Evolutionary conservation across 2,329 filamentous ascomycete species (phyloP).

Genomic region (Fusarium avenaceum): DNA sequence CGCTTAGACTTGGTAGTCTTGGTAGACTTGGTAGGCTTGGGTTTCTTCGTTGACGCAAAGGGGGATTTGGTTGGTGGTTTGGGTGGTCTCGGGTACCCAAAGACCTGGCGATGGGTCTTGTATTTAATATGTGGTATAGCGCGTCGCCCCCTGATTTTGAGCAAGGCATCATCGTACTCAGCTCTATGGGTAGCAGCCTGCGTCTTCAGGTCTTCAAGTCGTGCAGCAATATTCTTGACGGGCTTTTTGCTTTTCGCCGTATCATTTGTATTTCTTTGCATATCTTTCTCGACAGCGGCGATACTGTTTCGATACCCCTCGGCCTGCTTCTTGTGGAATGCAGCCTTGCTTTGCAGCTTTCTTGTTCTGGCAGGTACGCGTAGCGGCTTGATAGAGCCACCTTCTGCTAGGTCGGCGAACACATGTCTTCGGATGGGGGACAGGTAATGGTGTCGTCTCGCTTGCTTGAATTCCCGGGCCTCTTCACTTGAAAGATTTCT

Average conservation of each 20-base stretch:
- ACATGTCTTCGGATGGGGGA: slow-evolving; percentile 48
- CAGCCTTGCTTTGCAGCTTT: slow-evolving; percentile 48
- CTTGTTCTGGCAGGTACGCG: slow-evolving; percentile 42
- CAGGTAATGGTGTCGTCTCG: slow-evolving; percentile 51
- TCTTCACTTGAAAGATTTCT: slow-evolving; percentile 53
- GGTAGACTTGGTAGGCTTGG: background rate
- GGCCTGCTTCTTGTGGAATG: slow-evolving; percentile 51
- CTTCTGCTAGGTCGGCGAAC: slow-evolving; percentile 38
- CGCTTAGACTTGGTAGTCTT: background rate
- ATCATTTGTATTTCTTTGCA: background rate
- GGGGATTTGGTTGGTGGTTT: slow-evolving; percentile 37
- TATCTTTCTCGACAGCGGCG: slow-evolving; percentile 33
- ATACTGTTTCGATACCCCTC: slow-evolving; percentile 49
- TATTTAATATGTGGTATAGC: slow-evolving; percentile 50
- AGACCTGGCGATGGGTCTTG: slow-evolving; percentile 49
- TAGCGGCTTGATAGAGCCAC: slow-evolving; percentile 33
- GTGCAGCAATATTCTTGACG: slow-evolving; percentile 20
- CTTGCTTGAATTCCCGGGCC: slow-evolving; percentile 53
- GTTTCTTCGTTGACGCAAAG: slow-evolving; percentile 10
- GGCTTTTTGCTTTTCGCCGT: background rate
- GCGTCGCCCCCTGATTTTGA: slow-evolving; percentile 47
- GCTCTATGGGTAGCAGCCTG: slow-evolving; percentile 47
- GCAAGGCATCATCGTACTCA: slow-evolving; percentile 48
- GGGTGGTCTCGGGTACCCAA: slow-evolving; percentile 44
- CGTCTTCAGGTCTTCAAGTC: slow-evolving; percentile 44